Evolutionary conservation across 1,284 basidiomycete species (phyloP).

Genomic region (Apiotrichum veenhuisii): DNA sequence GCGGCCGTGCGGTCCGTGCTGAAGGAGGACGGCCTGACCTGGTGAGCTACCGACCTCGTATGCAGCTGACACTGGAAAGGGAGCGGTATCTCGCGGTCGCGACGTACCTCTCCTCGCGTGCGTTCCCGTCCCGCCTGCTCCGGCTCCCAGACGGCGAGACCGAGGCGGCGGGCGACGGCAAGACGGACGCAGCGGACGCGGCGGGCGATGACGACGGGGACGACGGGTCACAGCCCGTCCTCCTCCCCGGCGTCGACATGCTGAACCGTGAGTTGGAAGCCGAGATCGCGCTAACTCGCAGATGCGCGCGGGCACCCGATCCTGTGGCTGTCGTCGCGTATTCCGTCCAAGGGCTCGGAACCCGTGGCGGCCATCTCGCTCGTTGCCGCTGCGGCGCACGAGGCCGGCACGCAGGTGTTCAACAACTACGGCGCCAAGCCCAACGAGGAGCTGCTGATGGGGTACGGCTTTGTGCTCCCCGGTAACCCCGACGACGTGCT

Average conservation of each 20-base stretch:
- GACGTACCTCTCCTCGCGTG: conserved; percentile 76
- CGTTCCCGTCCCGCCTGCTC: conserved; percentile 78
- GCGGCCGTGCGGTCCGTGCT: conserved; percentile 46
- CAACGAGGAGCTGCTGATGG: conserved; percentile 79
- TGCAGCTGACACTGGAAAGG: conserved; percentile 52
- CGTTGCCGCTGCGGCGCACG: conserved; percentile 39
- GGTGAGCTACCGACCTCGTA: conserved; percentile 53
- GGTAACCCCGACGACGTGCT: conserved; percentile 79
- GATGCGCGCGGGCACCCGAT: conserved; percentile 63
- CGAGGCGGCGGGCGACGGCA: conserved; percentile 7
- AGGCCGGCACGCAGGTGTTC: conserved; percentile 62
- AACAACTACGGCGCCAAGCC: conserved; percentile 66
- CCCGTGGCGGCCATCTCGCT: conserved; percentile 30
- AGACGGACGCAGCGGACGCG: no score
- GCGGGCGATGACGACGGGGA: neutral
- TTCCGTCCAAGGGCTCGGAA: conserved; percentile 23
- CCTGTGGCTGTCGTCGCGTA: conserved; percentile 66
- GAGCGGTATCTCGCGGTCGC: conserved; percentile 64
- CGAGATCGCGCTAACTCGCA: conserved; percentile 2
- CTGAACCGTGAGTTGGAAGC: conserved; percentile 61
- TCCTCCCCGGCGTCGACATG: conserved; percentile 78
- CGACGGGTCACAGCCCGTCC: conserved; percentile 63
- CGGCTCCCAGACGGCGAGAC: conserved; percentile 46
- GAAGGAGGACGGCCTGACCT: conserved; percentile 60
- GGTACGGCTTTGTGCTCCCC: conserved; percentile 76